Conservation (phyloP, 768 basidiomycete genomes). For the Cystofilobasidium ferigula region DNA sequence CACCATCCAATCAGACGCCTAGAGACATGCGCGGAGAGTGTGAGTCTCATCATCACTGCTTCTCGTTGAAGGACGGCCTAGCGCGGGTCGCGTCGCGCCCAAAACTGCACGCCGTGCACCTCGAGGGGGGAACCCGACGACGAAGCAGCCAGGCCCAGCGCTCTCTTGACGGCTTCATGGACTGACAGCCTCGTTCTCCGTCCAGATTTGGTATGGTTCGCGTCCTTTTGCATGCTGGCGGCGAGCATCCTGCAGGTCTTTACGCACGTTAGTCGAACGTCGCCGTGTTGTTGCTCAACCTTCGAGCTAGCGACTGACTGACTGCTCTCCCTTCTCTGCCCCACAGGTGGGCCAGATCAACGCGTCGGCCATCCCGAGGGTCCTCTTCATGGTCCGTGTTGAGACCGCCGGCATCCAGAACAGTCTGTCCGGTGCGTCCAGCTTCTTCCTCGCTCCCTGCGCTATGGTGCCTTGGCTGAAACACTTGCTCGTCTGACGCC, state of each 20-base stretch:
- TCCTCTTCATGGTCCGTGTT: constrained; percentile 7
- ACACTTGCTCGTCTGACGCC: not conserved
- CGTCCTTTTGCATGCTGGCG: constrained; percentile 9
- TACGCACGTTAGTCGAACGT: not conserved
- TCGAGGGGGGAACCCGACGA: too few species aligned
- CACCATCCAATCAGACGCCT: too few species aligned
- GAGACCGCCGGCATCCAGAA: not conserved
- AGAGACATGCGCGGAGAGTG: too few species aligned
- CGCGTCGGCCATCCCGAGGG: constrained; percentile 12
- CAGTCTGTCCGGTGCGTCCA: not conserved
- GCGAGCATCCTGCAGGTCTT: constrained; percentile 14
- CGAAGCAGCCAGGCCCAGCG: too few species aligned
- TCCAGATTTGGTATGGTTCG: not conserved
- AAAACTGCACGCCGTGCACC: too few species aligned
- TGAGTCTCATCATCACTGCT: too few species aligned
- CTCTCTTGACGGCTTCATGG: too few species aligned
- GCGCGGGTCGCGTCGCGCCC: too few species aligned
- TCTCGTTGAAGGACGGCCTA: too few species aligned
- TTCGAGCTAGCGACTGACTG: not conserved
- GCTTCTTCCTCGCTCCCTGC: too few species aligned
- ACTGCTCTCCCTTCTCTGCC: not conserved
- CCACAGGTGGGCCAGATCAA: constrained; percentile 20
- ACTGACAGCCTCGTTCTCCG: not conserved
- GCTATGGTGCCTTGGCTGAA: too few species aligned
- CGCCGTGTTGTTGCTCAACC: too few species aligned